These are phyloP conservation scores for Plasmodium malariae DNA, from an alignment of 169 alveolate species.

Conservation along the genomic window DNA sequence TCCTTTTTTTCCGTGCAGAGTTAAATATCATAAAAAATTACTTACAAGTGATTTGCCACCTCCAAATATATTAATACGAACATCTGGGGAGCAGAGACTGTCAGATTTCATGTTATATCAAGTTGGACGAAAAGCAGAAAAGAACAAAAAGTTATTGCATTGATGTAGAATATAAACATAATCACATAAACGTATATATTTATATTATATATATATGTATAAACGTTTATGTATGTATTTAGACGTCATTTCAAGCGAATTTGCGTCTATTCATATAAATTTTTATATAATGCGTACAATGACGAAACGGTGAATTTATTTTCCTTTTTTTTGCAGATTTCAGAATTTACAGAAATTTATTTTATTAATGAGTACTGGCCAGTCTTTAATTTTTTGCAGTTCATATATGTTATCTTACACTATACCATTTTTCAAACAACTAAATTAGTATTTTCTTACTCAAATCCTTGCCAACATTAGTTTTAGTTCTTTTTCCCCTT, in stretches of 20 bases:
- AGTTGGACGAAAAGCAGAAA: conserved; percentile 59
- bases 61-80: conserved; percentile 91
- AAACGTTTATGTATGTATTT: not conserved
- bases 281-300: not conserved
- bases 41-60: conserved; percentile 83
- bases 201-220: conserved; percentile 11
- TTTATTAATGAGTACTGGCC: conserved; percentile 86
- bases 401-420: conserved; percentile 81
- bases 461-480: conserved; percentile 71
- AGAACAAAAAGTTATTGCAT: not conserved
- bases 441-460: conserved; percentile 48
- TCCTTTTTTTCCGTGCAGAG: not conserved
- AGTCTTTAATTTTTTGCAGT: conserved; percentile 76
- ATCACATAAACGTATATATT: not conserved
- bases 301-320: not conserved
- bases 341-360: conserved; percentile 86
- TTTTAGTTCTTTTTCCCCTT: no score
- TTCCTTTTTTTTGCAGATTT: conserved; percentile 74
- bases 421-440: conserved; percentile 80
- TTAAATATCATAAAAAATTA: conserved; percentile 78
- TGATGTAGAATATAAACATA: not conserved
- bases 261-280: not conserved
- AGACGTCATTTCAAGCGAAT: not conserved
- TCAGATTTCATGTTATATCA: conserved; percentile 92
- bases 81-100: conserved; percentile 92